Percentiles rank a stretch among this genome's conserved stretches.
Conservation (phyloP, 1,284 basidiomycete species). For the Mrakiaceae sp. region DNA sequence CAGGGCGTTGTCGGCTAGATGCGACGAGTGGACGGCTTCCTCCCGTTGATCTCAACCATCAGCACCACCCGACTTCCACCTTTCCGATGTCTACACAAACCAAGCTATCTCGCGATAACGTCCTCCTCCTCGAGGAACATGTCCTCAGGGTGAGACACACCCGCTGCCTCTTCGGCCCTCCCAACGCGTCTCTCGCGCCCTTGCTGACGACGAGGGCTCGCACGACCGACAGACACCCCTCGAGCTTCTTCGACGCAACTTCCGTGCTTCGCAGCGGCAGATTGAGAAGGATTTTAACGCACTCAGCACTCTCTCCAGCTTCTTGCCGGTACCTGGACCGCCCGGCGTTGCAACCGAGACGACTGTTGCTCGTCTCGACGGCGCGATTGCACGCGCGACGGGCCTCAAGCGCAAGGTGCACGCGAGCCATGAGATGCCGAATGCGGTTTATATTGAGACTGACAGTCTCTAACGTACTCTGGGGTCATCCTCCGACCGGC, state of each 20-base stretch:
- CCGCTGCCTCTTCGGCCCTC: too few relatives aligned
- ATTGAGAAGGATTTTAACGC: slow-evolving; percentile 36
- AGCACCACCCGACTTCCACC: neutral
- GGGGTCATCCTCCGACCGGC: neutral
- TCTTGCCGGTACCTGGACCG: too few relatives aligned
- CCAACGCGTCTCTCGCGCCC: too few relatives aligned
- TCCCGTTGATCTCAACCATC: too few relatives aligned
- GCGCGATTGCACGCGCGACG: slow-evolving; percentile 4
- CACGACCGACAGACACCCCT: slow-evolving; percentile 30
- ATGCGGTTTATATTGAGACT: too few relatives aligned
- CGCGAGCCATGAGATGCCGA: too few relatives aligned
- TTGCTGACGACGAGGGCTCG: neutral
- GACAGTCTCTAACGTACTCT: neutral
- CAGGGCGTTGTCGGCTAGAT: too few relatives aligned
- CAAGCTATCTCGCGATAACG: neutral
- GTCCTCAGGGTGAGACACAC: neutral
- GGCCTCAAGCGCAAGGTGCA: slow-evolving; percentile 36
- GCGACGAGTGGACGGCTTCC: too few relatives aligned
- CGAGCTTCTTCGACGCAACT: slow-evolving; percentile 34
- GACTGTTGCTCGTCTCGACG: too few relatives aligned
- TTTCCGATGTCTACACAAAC: neutral
- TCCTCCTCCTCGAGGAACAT: slow-evolving; percentile 9
- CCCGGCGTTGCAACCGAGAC: too few relatives aligned
- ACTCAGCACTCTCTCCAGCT: neutral
- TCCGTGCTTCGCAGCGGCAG: slow-evolving; percentile 33